Evolutionary conservation across 106 monocot species (phyloP), one percentile per base, ranked within the genome.

Genomic region (Acanthochlamys bracteata): DNA sequence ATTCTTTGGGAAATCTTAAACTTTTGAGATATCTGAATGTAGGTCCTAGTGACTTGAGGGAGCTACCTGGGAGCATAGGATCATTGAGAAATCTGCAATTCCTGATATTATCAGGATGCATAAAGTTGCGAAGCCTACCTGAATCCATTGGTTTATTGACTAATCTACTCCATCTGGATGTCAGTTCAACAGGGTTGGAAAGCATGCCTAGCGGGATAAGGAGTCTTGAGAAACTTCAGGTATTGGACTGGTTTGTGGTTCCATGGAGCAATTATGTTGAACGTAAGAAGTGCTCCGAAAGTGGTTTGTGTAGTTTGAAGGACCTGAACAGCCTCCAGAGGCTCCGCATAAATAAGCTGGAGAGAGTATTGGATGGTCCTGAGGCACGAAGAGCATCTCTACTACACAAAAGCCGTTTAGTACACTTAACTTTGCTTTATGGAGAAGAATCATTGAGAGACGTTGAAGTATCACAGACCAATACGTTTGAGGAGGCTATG

Each of bases 11-110:
- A 23, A 61, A 74, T 20, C 63, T 78, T 17, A 19, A 65, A 58
- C 78, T 70, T 66, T 52, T 78, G 61, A 73, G 78, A 22, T 78
- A 64, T 46, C 55, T 78, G 42, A 49, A 78, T 17, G 61, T 82
- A 24, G 66, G 73, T 41, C 4, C 10, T 2, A 70, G 74, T 39
- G 47, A 14, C 4, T 53, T 82, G 11, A 57, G 47, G 19, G 63
- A 46, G 12, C 20, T 78, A 10, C 82, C 82, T 10, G 78, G 78
- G 3, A 59, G 56, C 51, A 67, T 82, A 25, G 55, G 62, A 17
- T 11, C 51, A 33, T 67, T 82, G 17, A 42, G 51, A 8, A 71
- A 55, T 55, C 71, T 83, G 11, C 66, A 70, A 52, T 67, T 27
- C 47, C 39, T 78, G 49, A 6, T 40, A 11, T 47, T 83, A 2